Conservation (phyloP, 108 stramenopile species). For the Cyclotella sp. region DNA sequence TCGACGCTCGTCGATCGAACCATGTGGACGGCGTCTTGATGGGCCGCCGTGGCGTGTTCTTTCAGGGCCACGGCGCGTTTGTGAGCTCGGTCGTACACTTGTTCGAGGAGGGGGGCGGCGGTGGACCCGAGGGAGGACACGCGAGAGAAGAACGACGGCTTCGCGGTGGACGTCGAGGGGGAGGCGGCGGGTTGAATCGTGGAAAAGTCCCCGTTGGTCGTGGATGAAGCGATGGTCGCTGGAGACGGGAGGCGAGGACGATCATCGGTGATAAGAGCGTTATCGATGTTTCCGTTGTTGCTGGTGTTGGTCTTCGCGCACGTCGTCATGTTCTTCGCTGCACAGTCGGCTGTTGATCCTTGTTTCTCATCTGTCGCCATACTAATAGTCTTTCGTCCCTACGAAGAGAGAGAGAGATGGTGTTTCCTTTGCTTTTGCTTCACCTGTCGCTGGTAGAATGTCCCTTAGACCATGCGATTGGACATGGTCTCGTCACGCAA, state of each 20-base stretch:
- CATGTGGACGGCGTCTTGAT: conserved; percentile 3
- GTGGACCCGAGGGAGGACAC: conserved; percentile 17
- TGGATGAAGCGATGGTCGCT: neutral
- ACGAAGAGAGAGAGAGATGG: no score
- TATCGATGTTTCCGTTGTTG: no score
- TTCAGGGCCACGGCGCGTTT: conserved; percentile 19
- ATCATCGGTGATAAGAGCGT: no score
- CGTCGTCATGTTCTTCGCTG: no score
- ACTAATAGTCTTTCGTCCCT: no score
- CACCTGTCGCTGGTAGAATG: no score
- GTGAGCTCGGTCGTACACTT: conserved; percentile 29
- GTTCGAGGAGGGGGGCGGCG: conserved; percentile 18
- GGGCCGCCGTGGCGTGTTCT: conserved; percentile 9
- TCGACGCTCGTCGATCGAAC: conserved; percentile 15
- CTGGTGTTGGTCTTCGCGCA: no score
- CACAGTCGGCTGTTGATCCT: no score
- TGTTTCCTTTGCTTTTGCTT: no score
- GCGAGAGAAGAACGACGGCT: conserved; percentile 34
- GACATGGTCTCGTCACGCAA: no score
- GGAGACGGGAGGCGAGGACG: neutral
- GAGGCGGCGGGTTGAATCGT: neutral
- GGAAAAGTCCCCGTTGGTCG: neutral
- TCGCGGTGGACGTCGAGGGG: neutral
- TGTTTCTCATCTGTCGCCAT: neutral
- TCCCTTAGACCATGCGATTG: no score